Percentiles rank a stretch among this genome's conserved stretches.
Conservation (phyloP, 2,329 filamentous ascomycete genomes). For the Nemania bipapillata region DNA sequence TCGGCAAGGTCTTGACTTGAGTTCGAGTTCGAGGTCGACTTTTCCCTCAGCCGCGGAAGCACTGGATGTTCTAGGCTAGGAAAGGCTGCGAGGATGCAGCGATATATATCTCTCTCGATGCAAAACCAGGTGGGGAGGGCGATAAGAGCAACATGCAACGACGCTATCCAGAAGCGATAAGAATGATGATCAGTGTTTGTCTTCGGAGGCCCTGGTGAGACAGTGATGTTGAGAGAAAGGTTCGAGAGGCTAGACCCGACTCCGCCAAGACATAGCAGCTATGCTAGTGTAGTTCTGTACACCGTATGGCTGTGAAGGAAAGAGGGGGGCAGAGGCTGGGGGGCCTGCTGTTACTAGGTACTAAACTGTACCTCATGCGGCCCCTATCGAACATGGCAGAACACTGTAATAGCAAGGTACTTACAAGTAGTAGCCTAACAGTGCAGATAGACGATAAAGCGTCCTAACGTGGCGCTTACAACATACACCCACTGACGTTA, state of each 20-base stretch:
- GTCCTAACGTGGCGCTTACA: neutral
- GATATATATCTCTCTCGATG: slow-evolving; percentile 35
- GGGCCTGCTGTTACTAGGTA: slow-evolving; percentile 14
- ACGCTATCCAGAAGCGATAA: slow-evolving; percentile 30
- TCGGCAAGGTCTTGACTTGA: slow-evolving; percentile 8
- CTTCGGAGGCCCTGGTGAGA: slow-evolving; percentile 10
- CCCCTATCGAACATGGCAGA: neutral
- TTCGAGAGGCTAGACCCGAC: slow-evolving; percentile 26
- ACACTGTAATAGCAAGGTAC: neutral
- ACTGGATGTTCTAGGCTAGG: slow-evolving; percentile 28
- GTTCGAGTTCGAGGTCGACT: slow-evolving; percentile 14
- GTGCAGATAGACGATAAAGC: slow-evolving; percentile 20
- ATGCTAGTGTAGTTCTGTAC: neutral
- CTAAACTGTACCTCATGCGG: neutral
- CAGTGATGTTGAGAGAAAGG: slow-evolving; percentile 16
- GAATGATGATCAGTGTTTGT: slow-evolving; percentile 21
- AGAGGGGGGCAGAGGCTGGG: slow-evolving; percentile 3
- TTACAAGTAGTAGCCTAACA: neutral
- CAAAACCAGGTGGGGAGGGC: slow-evolving; percentile 19
- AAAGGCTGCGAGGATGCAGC: slow-evolving; percentile 32
- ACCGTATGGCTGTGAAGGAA: neutral
- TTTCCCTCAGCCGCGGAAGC: slow-evolving; percentile 30
- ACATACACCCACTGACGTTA: neutral
- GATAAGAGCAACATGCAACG: slow-evolving; percentile 21
- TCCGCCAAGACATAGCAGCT: slow-evolving; percentile 30